Base-by-base conservation (phyloP, 2,329 filamentous ascomycete genomes). In the Hysterium pulicare region DNA sequence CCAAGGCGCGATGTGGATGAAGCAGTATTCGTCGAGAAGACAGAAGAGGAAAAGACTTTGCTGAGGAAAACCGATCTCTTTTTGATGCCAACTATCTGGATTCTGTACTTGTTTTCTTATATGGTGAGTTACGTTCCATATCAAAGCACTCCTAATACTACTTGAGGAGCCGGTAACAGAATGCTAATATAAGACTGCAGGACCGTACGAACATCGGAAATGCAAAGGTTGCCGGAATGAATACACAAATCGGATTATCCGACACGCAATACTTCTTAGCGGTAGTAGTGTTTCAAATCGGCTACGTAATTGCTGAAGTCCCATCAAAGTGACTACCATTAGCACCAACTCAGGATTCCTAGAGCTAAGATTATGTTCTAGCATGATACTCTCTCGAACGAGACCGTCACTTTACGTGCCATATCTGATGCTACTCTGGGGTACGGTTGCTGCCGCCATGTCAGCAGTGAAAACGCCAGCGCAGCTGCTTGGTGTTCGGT, bases 261-360 rank as follows among this genome's bases (percentile, higher is more conserved):
- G 79, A 77, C 1, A 78, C 82, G 32, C 70, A 83, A 47, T 85
- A 57, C 40, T 55, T 54, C 22, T 48, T 57, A 20, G 48, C 53
- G 6, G 50, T 58, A 11, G 55, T 56, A 11, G 50, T 56, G 6
- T 56, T 55, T 22, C 53, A 54, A 36, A 36, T 56, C 17, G 51
- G 53, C 28, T 56, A 55, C 32, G 51, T 58, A 20, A 46, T 56
- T 26, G 53, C 53, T 4, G 51, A 58, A 33, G 53, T 56, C 9
- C 54, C 54, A 1, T 56, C 53, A 11, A 58, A 58, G 53, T 55
- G 47, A 4, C 20, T 21, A 11, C 2, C 7, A n/a, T n/a, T n/a
- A n/a, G n/a, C n/a, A n/a, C n/a, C n/a, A n/a, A n/a, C n/a, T n/a
- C n/a, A n/a, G n/a, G n/a, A n/a, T n/a, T n/a, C 11, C n/a, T 6